Conservation (phyloP, 2,329 filamentous ascomycete species). For the Cladosporium sp. region DNA sequence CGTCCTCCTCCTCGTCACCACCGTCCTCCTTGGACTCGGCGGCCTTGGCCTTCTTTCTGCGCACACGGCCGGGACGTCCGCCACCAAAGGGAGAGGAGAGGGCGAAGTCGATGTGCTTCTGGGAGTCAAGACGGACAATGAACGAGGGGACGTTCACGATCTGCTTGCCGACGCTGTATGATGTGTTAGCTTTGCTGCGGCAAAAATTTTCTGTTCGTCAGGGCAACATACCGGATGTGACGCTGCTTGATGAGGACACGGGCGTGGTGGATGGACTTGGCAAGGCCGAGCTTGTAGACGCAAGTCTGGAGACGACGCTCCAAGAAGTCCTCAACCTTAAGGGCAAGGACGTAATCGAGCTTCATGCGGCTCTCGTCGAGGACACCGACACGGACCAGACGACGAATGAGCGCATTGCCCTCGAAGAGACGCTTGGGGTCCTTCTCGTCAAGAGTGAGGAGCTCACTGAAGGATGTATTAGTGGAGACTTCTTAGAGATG, state of each 20-base stretch:
- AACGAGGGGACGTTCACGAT: slow-evolving; percentile 99
- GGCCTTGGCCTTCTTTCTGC: slow-evolving; percentile 99
- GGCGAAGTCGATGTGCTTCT: slow-evolving; percentile 99
- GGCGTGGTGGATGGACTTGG: slow-evolving; percentile 99
- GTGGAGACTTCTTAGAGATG: neutral
- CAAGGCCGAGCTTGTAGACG: slow-evolving; percentile 99
- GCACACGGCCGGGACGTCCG: slow-evolving; percentile 93
- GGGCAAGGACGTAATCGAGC: slow-evolving; percentile 99
- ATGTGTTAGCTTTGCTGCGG: slow-evolving; percentile 19
- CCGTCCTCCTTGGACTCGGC: slow-evolving; percentile 77
- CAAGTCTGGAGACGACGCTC: slow-evolving; percentile 99
- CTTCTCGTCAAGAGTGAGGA: slow-evolving; percentile 99
- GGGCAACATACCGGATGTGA: slow-evolving; percentile 72
- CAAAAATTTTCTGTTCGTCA: neutral
- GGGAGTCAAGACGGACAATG: slow-evolving; percentile 98
- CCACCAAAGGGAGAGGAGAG: slow-evolving; percentile 96
- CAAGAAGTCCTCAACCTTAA: slow-evolving; percentile 99
- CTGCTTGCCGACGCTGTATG: slow-evolving; percentile 87
- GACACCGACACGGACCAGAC: slow-evolving; percentile 98
- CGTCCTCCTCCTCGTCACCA: slow-evolving; percentile 68
- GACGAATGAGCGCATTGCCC: slow-evolving; percentile 99
- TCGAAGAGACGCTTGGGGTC: slow-evolving; percentile 99
- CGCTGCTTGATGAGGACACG: slow-evolving; percentile 99
- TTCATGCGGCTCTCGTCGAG: slow-evolving; percentile 99
- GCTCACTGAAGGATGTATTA: slow-evolving; percentile 65